These are phyloP conservation scores for Epithemia pelagica DNA, from an alignment of 108 stramenopile genomes.

Conservation along the genomic window DNA sequence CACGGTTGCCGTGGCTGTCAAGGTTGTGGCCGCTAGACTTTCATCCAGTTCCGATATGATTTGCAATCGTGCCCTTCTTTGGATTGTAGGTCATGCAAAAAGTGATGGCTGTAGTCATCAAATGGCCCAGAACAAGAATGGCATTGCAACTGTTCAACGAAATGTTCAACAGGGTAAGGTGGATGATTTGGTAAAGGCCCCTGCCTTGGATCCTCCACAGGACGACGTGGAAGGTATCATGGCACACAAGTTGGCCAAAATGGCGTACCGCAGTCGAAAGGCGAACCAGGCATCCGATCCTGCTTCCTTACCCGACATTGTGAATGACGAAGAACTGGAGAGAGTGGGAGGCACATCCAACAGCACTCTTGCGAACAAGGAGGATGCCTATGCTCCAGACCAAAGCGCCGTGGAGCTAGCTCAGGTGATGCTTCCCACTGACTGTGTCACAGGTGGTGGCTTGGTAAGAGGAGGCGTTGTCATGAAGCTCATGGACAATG, in stretches of 20 bases:
- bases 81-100: neutral
- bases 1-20: too few species aligned
- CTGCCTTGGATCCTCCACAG: neutral
- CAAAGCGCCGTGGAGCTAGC: too few species aligned
- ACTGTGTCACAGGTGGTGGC: too few species aligned
- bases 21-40: too few species aligned
- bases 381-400: too few species aligned
- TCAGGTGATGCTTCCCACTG: too few species aligned
- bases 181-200: neutral
- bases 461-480: too few species aligned
- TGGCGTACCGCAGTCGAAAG: neutral
- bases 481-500: too few species aligned
- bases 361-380: constrained; percentile 2
- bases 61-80: neutral
- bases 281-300: neutral
- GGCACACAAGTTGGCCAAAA: constrained; percentile 1
- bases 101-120: neutral
- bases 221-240: neutral
- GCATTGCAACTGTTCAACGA: neutral
- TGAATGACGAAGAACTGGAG: neutral
- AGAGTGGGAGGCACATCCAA: neutral
- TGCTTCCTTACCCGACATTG: neutral
- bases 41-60: too few species aligned
- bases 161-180: neutral
- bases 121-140: neutral